Evolutionary conservation across 768 basidiomycete species (phyloP).

Genomic region (Mycena belliarum): DNA sequence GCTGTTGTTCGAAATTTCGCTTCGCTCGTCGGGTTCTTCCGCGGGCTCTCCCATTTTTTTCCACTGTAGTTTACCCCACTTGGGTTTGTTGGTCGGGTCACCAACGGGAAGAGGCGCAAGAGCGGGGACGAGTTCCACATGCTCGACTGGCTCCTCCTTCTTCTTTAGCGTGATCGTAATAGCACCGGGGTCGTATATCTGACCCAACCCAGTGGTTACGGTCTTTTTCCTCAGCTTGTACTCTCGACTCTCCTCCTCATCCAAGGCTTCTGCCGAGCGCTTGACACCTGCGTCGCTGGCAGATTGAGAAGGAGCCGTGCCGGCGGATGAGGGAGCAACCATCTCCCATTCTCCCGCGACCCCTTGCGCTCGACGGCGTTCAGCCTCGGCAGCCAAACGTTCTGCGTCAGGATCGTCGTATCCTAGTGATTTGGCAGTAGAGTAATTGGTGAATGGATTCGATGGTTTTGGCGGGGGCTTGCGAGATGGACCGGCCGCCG

Average conservation of each 20-base stretch:
- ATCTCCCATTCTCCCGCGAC: slow-evolving; percentile 79
- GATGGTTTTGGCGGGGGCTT: slow-evolving; percentile 54
- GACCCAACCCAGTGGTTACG: slow-evolving; percentile 60
- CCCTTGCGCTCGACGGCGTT: slow-evolving; percentile 63
- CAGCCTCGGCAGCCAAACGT: slow-evolving; percentile 56
- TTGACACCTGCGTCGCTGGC: slow-evolving; percentile 30
- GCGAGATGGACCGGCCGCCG: slow-evolving; percentile 27
- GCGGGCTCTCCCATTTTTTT: slow-evolving; percentile 21
- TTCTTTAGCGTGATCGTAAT: slow-evolving; percentile 69
- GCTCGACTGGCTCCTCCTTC: slow-evolving; percentile 41
- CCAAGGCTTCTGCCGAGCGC: slow-evolving; percentile 38
- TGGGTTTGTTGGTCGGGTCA: slow-evolving; percentile 20
- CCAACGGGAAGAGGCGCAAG: slow-evolving; percentile 8
- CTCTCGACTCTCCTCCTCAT: slow-evolving; percentile 54
- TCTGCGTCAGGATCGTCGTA: slow-evolving; percentile 77
- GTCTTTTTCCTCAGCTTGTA: slow-evolving; percentile 75
- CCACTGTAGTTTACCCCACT: slow-evolving; percentile 38
- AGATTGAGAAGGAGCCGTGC: slow-evolving; percentile 24
- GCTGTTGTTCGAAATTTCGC: background rate
- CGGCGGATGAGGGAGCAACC: slow-evolving; percentile 39
- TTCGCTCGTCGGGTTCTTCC: background rate
- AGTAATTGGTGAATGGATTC: slow-evolving; percentile 81
- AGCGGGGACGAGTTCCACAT: slow-evolving; percentile 8
- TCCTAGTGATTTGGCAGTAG: slow-evolving; percentile 84
- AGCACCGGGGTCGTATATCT: slow-evolving; percentile 79